phyloP scores from a whole-genome alignment of 106 monocot genomes.

The Phalaenopsis equestris region DNA sequence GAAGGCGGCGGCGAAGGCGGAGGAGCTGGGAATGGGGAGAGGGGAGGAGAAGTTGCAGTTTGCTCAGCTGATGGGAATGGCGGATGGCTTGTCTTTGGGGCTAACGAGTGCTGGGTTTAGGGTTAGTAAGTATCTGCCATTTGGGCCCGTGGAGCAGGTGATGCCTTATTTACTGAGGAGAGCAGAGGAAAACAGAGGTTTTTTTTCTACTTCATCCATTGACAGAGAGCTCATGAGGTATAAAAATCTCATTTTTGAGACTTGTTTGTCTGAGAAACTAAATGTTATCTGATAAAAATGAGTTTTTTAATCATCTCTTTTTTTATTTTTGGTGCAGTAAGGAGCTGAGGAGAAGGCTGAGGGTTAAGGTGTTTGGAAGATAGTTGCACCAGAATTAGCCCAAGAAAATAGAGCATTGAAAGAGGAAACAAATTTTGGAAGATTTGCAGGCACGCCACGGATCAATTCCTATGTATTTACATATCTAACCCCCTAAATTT shows the following conservation, averaged over 20 bases:
- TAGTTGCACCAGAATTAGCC: neutral
- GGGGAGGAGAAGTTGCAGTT: conserved; percentile 61
- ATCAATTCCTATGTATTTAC: too few relatives aligned
- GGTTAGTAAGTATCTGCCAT: conserved; percentile 91
- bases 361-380: conserved; percentile 9
- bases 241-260: neutral
- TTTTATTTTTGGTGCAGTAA: conserved; percentile 8
- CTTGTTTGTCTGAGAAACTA: neutral
- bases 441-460: too few relatives aligned
- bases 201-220: conserved; percentile 55
- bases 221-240: conserved; percentile 47
- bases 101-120: conserved; percentile 74
- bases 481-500: too few relatives aligned
- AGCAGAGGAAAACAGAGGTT: conserved; percentile 89
- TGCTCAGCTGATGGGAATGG: conserved; percentile 96
- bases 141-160: conserved; percentile 86
- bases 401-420: too few relatives aligned
- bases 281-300: neutral
- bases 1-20: conserved; percentile 50
- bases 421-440: too few relatives aligned
- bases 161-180: conserved; percentile 81
- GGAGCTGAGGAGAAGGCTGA: conserved; percentile 27
- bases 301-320: neutral
- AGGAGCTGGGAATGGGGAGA: conserved; percentile 53
- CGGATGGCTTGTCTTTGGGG: conserved; percentile 68